These are phyloP conservation scores for Trypanosoma melophagium DNA, from an alignment of 208 protist species.

Conservation along the genomic window DNA sequence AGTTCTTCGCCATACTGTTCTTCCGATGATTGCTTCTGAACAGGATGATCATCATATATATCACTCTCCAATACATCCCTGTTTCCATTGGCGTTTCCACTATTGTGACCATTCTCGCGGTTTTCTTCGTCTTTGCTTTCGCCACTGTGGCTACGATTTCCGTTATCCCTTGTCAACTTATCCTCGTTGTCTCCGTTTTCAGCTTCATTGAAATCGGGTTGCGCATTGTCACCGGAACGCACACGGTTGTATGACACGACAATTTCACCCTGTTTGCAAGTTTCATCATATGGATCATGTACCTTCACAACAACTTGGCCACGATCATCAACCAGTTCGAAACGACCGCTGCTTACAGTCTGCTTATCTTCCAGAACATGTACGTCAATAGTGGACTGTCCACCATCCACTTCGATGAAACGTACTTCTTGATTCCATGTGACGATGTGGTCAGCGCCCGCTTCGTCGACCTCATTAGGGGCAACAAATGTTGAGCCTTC, in stretches of 20 bases:
- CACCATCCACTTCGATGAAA: constrained; percentile 70
- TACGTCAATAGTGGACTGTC: constrained; percentile 55
- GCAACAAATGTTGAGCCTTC: constrained; percentile 68
- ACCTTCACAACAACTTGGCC: constrained; percentile 59
- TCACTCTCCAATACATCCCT: no score
- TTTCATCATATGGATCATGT: constrained; percentile 48
- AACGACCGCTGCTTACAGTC: constrained; percentile 50
- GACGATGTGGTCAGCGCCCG: constrained; percentile 44
- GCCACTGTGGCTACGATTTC: constrained; percentile 3
- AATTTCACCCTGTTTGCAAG: constrained; percentile 58
- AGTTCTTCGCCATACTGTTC: no score
- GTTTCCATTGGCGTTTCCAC: background rate
- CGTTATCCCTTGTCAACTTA: background rate
- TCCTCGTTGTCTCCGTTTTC: background rate
- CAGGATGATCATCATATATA: no score
- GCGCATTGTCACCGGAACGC: constrained; percentile 23
- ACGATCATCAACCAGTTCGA: constrained; percentile 40
- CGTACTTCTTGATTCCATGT: constrained; percentile 89
- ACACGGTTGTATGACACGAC: constrained; percentile 79
- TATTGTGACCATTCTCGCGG: constrained; percentile 18
- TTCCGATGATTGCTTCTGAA: no score
- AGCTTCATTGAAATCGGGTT: background rate
- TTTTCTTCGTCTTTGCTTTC: constrained; percentile 12
- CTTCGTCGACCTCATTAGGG: constrained; percentile 42
- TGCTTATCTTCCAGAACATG: constrained; percentile 57